Conservation (phyloP, 2,329 filamentous ascomycete species). For the Domatiomyces globalis region DNA sequence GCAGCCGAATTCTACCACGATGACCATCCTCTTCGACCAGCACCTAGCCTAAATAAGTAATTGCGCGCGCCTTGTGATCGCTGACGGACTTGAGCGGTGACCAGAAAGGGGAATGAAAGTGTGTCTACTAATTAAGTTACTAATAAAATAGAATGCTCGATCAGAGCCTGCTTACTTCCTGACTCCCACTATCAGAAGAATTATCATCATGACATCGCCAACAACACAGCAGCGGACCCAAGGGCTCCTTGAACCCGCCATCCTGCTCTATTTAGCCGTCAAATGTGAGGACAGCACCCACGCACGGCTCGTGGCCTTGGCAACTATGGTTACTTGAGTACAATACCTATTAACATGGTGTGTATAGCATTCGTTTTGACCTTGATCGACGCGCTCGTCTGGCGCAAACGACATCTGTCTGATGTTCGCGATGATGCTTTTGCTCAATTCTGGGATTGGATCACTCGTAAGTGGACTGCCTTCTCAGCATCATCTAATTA, state of each 20-base stretch:
- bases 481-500: background rate
- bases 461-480: background rate
- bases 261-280: background rate
- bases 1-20: too few relatives aligned
- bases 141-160: too few relatives aligned
- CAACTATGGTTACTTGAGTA: background rate
- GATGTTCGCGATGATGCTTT: background rate
- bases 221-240: background rate
- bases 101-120: too few relatives aligned
- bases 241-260: background rate
- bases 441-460: background rate
- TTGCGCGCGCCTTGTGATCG: too few relatives aligned
- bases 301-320: too few relatives aligned
- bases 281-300: background rate
- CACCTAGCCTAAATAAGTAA: too few relatives aligned
- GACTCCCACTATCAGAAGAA: background rate
- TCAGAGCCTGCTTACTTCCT: too few relatives aligned
- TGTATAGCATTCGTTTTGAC: background rate
- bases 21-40: too few relatives aligned
- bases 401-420: slow-evolving; percentile 2
- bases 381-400: background rate
- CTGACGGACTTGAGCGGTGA: too few relatives aligned
- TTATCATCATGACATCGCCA: background rate
- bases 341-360: background rate
- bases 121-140: too few relatives aligned